A percentile compares a stretch with the other conserved stretches of the same genome.
Evolutionary conservation across 164 flowering plant genomes (phyloP).

Genomic region (Macadamia tetraphylla): DNA sequence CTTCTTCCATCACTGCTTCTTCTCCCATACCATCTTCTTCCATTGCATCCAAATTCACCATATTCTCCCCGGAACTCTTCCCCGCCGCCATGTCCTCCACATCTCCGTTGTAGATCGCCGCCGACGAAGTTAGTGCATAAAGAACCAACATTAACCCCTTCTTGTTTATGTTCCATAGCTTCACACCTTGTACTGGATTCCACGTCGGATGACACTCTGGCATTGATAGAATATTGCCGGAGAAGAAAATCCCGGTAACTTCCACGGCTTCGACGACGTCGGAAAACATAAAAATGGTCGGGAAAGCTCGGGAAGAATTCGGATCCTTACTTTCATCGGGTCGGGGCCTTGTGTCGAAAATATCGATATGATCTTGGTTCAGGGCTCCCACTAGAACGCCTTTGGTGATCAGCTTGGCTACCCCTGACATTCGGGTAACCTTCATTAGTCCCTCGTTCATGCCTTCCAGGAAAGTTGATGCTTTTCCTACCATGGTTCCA

Average conservation of each 20-base stretch:
- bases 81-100: background rate
- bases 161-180: background rate
- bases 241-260: conserved; percentile 5
- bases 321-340: background rate
- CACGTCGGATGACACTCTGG: conserved; percentile 9
- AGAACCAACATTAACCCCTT: background rate
- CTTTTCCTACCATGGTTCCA: background rate
- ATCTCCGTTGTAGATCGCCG: background rate
- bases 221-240: conserved; percentile 6
- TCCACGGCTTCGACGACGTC: conserved; percentile 20
- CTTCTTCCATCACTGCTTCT: background rate
- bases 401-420: conserved; percentile 12
- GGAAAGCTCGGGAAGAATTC: background rate
- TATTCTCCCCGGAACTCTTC: background rate
- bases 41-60: background rate
- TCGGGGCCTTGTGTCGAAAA: background rate
- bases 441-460: background rate
- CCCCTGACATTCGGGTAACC: conserved; percentile 14
- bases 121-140: background rate
- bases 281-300: conserved; percentile 11
- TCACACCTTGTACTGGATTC: background rate
- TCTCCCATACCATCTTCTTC: background rate
- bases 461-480: background rate
- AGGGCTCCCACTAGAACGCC: conserved; percentile 14
- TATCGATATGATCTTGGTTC: conserved; percentile 10